Conservation (phyloP, 768 basidiomycete genomes). For the Chalciporus chontae region DNA sequence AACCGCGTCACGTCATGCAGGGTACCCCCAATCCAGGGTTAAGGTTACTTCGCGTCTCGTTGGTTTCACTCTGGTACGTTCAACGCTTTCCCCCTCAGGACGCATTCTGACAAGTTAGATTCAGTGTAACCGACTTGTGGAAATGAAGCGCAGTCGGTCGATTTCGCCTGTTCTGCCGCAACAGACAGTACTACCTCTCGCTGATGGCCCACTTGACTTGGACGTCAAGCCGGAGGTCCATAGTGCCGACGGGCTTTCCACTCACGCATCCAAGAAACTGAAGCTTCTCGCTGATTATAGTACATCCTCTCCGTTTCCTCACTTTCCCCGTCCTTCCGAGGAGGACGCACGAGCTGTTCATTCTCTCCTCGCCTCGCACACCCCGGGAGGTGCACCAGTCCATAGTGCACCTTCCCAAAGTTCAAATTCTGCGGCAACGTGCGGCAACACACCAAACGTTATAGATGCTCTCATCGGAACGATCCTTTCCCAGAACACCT, state of each 20-base stretch:
- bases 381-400: conserved; percentile 31
- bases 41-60: neutral
- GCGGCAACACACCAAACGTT: conserved; percentile 49
- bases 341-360: conserved; percentile 39
- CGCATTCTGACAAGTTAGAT: neutral
- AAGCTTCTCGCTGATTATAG: conserved; percentile 44
- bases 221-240: neutral
- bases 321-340: conserved; percentile 42
- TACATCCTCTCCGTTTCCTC: conserved; percentile 45
- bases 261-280: conserved; percentile 42
- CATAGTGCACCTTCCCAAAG: conserved; percentile 21
- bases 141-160: conserved; percentile 16
- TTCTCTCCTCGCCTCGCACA: conserved; percentile 38
- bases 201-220: neutral
- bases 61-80: neutral
- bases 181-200: neutral
- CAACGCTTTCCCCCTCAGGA: neutral
- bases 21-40: neutral
- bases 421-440: conserved; percentile 42
- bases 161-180: neutral
- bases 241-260: conserved; percentile 1
- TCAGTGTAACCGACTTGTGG: neutral
- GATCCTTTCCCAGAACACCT: conserved; percentile 60
- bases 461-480: conserved; percentile 57
- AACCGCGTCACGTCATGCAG: too few species aligned